Conservation (phyloP, 2,329 filamentous ascomycete species). For the Penicillium brasilianum region DNA sequence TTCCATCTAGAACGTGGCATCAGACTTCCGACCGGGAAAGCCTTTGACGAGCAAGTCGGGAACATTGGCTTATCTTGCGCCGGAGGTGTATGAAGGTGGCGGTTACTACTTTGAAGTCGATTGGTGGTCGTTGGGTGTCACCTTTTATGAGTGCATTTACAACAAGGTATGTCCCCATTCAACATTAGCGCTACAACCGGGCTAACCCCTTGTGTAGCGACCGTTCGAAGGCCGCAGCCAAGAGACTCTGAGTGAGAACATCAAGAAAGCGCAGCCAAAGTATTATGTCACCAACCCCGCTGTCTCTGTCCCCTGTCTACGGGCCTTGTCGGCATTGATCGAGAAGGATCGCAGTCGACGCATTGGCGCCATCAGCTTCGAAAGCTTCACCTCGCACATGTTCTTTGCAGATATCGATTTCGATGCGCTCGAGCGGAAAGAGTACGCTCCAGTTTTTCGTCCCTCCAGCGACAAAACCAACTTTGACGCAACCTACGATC, state of each 20-base stretch:
- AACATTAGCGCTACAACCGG: background rate
- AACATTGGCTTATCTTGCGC: constrained; percentile 91
- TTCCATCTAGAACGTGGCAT: constrained; percentile 81
- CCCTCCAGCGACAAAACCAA: constrained; percentile 98
- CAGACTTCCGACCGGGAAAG: constrained; percentile 83
- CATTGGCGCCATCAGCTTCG: constrained; percentile 80
- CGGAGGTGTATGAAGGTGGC: constrained; percentile 89
- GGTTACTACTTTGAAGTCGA: constrained; percentile 91
- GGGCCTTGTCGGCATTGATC: constrained; percentile 82
- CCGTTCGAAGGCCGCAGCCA: constrained; percentile 93
- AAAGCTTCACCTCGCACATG: constrained; percentile 82
- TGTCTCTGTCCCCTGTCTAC: constrained; percentile 84
- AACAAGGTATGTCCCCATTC: constrained; percentile 70
- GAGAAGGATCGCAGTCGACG: constrained; percentile 79
- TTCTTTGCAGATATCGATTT: constrained; percentile 92
- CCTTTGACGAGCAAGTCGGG: constrained; percentile 93
- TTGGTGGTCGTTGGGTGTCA: constrained; percentile 97
- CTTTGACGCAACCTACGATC: constrained; percentile 96
- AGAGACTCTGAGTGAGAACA: constrained; percentile 76
- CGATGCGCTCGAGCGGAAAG: constrained; percentile 78
- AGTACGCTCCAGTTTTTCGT: constrained; percentile 87
- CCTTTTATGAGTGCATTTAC: constrained; percentile 99
- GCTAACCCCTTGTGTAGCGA: constrained; percentile 62
- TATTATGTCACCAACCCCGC: constrained; percentile 93
- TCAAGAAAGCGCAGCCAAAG: constrained; percentile 79